phyloP scores from a whole-genome alignment of 2,329 filamentous ascomycete species.

The Ascochyta lentis region DNA sequence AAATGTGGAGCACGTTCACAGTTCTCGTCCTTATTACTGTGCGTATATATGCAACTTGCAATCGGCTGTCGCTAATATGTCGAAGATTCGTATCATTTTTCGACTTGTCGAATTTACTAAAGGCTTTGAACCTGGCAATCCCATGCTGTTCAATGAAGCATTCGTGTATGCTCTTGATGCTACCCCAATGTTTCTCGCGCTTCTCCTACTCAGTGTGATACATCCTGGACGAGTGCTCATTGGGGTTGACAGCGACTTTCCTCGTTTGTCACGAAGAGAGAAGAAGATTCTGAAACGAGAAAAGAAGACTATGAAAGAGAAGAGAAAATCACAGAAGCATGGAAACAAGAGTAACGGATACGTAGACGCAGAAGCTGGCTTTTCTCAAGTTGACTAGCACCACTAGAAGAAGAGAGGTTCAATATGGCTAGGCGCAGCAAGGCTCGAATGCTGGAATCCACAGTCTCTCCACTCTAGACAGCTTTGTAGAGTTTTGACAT shows the following conservation, averaged over 20 bases:
- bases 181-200: constrained; percentile 60
- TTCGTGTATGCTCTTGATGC: constrained; percentile 63
- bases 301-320: constrained; percentile 27
- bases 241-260: constrained; percentile 35
- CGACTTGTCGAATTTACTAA: constrained; percentile 64
- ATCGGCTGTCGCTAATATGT: constrained; percentile 47
- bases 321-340: constrained; percentile 12
- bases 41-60: background rate
- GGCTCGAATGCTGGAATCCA: background rate
- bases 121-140: constrained; percentile 52
- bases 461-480: too few relatives aligned
- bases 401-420: background rate
- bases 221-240: constrained; percentile 35
- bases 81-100: constrained; percentile 62
- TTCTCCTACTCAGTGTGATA: constrained; percentile 28
- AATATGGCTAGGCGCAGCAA: background rate
- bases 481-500: background rate
- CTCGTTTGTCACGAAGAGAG: constrained; percentile 25
- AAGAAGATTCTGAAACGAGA: constrained; percentile 34
- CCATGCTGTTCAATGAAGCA: constrained; percentile 58
- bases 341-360: background rate
- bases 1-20: constrained; percentile 2
- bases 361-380: background rate
- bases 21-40: background rate
- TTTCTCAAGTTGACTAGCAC: background rate